These are phyloP conservation scores for Uronychia binucleata DNA, from an alignment of 73 alveolate species.

Conservation along the genomic window DNA sequence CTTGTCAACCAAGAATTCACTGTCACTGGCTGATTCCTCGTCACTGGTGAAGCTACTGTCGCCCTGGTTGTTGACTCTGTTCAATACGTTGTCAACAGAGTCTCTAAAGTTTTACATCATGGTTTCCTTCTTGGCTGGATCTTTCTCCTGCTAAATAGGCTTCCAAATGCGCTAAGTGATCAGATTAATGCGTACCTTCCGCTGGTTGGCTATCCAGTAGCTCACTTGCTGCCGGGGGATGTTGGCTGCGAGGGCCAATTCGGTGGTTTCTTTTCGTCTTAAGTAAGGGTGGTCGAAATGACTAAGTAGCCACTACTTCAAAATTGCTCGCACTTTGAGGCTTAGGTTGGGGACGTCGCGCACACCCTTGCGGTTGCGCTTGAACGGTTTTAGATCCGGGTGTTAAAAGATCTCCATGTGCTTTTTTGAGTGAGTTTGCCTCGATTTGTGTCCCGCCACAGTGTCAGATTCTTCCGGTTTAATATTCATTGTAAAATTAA, in stretches of 20 bases:
- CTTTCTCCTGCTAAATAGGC: neutral
- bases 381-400: neutral
- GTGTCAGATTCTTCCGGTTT: neutral
- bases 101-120: neutral
- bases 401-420: neutral
- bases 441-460: neutral
- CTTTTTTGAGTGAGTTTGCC: neutral
- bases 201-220: neutral
- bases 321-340: neutral
- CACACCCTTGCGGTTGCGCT: neutral
- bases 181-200: neutral
- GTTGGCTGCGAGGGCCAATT: neutral
- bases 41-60: neutral
- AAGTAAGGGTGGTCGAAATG: neutral
- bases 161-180: neutral
- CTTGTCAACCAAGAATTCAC: too few relatives aligned
- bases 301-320: neutral
- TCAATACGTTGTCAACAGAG: neutral
- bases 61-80: neutral
- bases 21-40: too few relatives aligned
- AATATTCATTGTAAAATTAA: neutral
- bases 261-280: neutral
- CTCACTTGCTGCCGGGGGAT: neutral
- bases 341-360: neutral
- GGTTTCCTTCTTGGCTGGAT: neutral